These are phyloP conservation scores for Colletotrichum neosansevieriae DNA, from an alignment of 2,329 filamentous ascomycete species.

Conservation along the genomic window DNA sequence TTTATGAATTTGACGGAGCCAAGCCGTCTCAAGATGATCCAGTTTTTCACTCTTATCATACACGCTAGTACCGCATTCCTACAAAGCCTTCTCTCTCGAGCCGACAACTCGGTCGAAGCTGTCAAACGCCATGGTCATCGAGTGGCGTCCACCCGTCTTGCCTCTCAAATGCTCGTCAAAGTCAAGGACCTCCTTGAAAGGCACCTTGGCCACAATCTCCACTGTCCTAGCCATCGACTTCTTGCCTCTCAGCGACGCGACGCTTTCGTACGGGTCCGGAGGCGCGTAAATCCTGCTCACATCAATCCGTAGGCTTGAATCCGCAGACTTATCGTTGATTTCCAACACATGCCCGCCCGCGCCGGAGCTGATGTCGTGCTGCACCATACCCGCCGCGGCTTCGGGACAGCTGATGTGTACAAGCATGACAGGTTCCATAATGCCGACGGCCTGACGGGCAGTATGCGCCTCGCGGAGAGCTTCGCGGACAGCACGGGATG, in stretches of 20 bases:
- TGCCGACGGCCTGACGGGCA: slow-evolving; percentile 64
- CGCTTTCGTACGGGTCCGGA: slow-evolving; percentile 80
- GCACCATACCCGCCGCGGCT: slow-evolving; percentile 80
- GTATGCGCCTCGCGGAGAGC: slow-evolving; percentile 73
- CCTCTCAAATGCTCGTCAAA: slow-evolving; percentile 91
- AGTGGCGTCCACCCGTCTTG: slow-evolving; percentile 84
- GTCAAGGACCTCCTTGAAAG: slow-evolving; percentile 95
- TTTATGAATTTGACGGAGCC: too few relatives aligned
- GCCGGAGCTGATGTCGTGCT: slow-evolving; percentile 82
- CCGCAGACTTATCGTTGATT: slow-evolving; percentile 67
- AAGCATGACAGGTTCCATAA: slow-evolving; percentile 96
- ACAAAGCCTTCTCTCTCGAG: slow-evolving; percentile 64
- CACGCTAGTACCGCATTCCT: background rate
- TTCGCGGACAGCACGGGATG: slow-evolving; percentile 72
- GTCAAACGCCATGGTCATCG: slow-evolving; percentile 70
- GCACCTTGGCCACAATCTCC: slow-evolving; percentile 86
- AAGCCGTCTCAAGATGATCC: too few relatives aligned
- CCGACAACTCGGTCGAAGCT: slow-evolving; percentile 68
- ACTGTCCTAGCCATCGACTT: slow-evolving; percentile 63
- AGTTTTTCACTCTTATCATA: background rate
- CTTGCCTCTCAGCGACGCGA: slow-evolving; percentile 67
- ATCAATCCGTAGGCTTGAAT: slow-evolving; percentile 67
- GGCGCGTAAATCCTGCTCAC: slow-evolving; percentile 85
- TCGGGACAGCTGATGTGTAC: slow-evolving; percentile 90
- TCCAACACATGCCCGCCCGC: slow-evolving; percentile 80